Evolutionary conservation across 495 filamentous ascomycete genomes (phyloP).

Genomic region (Staphylotrichum tortipilum): DNA sequence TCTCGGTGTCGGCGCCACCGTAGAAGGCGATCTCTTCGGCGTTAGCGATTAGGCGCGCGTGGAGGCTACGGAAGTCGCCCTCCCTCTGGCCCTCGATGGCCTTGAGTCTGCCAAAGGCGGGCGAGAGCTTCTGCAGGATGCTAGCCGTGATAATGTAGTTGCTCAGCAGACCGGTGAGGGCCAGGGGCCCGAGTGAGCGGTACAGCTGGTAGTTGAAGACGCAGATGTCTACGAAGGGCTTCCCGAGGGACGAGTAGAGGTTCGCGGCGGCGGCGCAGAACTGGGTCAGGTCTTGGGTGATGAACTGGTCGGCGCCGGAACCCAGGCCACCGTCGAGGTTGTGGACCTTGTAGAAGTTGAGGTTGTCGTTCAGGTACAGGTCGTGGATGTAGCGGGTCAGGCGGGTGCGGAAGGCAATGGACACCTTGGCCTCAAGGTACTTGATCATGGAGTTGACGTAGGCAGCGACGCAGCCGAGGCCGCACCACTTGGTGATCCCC

Average conservation of each 20-base stretch:
- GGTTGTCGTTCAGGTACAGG: conserved; percentile 84
- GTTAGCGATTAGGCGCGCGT: conserved; percentile 88
- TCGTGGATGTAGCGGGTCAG: conserved; percentile 97
- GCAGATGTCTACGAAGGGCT: conserved; percentile 88
- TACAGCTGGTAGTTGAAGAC: conserved; percentile 98
- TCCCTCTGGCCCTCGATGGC: conserved; percentile 89
- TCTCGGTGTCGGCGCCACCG: conserved; percentile 87
- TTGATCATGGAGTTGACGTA: conserved; percentile 98
- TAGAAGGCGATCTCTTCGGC: conserved; percentile 99
- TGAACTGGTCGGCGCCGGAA: conserved; percentile 90
- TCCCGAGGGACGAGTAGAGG: conserved; percentile 90
- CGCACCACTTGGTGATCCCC: conserved; percentile 74
- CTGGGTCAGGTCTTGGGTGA: conserved; percentile 90
- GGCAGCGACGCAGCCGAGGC: conserved; percentile 60
- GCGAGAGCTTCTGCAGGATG: conserved; percentile 75
- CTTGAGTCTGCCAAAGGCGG: conserved; percentile 93
- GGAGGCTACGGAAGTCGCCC: conserved; percentile 84
- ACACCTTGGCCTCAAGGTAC: conserved; percentile 94
- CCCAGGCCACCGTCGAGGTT: conserved; percentile 92
- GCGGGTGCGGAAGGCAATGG: conserved; percentile 94
- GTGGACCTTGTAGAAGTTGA: conserved; percentile 91
- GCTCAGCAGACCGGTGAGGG: conserved; percentile 71
- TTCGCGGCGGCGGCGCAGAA: conserved; percentile 92
- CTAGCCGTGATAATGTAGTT: conserved; percentile 92
- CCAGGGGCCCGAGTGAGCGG: conserved; percentile 82